A percentile compares a stretch with the other conserved stretches of the same genome.
These are phyloP conservation scores for Penicillium freii DNA, from an alignment of 2,329 filamentous ascomycete genomes.

Conservation along the genomic window DNA sequence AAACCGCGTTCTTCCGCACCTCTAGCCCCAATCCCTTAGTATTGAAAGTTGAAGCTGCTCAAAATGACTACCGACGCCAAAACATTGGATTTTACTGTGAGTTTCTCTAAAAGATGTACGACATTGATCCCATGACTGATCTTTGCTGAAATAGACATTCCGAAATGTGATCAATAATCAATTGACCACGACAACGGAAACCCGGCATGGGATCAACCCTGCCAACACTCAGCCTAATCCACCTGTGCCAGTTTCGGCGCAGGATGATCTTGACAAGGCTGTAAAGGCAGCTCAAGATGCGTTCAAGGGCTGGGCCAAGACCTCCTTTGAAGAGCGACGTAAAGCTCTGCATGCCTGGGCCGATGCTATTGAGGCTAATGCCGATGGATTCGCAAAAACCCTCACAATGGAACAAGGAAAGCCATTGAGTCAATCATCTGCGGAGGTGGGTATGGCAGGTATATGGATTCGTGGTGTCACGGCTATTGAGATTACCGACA, in stretches of 20 bases:
- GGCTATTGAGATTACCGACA: constrained; percentile 43
- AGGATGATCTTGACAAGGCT: constrained; percentile 52
- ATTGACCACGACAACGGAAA: constrained; percentile 44
- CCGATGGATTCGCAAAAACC: constrained; percentile 38
- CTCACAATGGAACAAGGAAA: constrained; percentile 47
- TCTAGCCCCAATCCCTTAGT: too few species aligned
- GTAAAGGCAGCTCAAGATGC: constrained; percentile 50
- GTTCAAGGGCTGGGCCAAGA: constrained; percentile 48
- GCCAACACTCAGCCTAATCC: constrained; percentile 51
- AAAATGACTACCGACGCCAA: neutral
- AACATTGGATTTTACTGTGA: constrained; percentile 11
- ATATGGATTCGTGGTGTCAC: constrained; percentile 23
- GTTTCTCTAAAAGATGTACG: neutral
- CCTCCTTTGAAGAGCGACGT: constrained; percentile 34
- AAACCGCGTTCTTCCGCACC: neutral
- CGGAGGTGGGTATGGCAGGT: constrained; percentile 29
- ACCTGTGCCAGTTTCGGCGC: constrained; percentile 51
- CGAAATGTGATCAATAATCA: constrained; percentile 55
- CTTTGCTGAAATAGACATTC: constrained; percentile 38
- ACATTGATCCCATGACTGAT: neutral
- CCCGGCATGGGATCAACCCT: constrained; percentile 53
- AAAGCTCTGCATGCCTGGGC: constrained; percentile 34
- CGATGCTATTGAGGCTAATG: constrained; percentile 36
- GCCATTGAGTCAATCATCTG: constrained; percentile 30
- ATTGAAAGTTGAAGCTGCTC: neutral